Base-by-base conservation (phyloP, 192 early-diverging fungal genomes). In the Entophlyctis helioformis region DNA sequence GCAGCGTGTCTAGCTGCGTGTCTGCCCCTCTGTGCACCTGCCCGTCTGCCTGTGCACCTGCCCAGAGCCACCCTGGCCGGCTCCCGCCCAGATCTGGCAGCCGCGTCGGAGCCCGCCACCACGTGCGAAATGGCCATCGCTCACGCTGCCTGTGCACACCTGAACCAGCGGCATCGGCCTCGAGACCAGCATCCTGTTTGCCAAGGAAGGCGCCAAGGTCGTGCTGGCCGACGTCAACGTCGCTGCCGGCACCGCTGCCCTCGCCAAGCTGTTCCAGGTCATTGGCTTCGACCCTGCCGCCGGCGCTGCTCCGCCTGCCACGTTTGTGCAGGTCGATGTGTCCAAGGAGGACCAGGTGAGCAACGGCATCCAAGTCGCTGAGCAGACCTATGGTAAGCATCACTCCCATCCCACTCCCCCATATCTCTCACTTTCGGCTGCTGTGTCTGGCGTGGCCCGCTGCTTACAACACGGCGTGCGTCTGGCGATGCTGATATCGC, bases 181-280 rank as follows among this genome's bases (percentile, higher is more conserved):
- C 42, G 83, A 89, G 56, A 63, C 86, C 0, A 62, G 75, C 12
- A 50, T 81, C 36, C 61, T 89, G 22, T 86, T 86, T 59, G 86
- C 82, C 5, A 71, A 73, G 5, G 81, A 89, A 70, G 86, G 83
- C 20, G 81, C 81, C 25, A 66, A 78, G 27, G 80, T 89, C 11
- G 80, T 89, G 0, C 72, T 64, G 50, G 78, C 74, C n/a, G 86
- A 89, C 54, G 61, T 89, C 49, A 81, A 86, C 61, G 74, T 75
- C 18, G 54, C 62, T 37, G 72, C 72, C 1, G 81, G 70, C 9
- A 39, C 59, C 23, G 62, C 53, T 2, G 67, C 76, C 2, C 72
- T 73, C 24, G 62, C 57, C 7, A 76, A 65, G 42, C 77, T 85
- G 38, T 55, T 47, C 5, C 57, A 68, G 3, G 44, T 60, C 16